Conservation (phyloP, 1,284 basidiomycete species). For the Trichosporon faecale region DNA sequence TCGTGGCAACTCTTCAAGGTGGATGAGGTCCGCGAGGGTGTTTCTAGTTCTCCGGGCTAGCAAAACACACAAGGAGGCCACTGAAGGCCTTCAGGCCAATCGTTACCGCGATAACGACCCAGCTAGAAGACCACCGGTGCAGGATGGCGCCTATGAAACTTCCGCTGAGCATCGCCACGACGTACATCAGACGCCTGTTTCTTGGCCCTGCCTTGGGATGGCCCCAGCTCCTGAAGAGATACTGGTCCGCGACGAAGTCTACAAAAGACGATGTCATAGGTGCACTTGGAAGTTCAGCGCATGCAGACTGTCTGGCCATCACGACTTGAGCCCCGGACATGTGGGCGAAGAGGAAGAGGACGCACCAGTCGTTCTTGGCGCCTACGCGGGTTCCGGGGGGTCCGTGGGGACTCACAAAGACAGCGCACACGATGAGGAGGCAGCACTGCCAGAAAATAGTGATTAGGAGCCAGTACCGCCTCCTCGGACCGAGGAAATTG, state of each 20-base stretch:
- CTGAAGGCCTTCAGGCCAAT: constrained; percentile 36
- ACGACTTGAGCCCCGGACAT: constrained; percentile 51
- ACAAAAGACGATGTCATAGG: constrained; percentile 48
- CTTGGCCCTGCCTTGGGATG: constrained; percentile 34
- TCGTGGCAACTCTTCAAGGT: neutral
- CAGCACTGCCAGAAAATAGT: constrained; percentile 33
- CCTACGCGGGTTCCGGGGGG: constrained; percentile 28
- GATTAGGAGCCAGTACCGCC: constrained; percentile 40
- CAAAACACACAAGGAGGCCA: constrained; percentile 24
- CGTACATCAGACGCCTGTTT: constrained; percentile 42
- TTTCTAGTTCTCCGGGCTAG: constrained; percentile 11
- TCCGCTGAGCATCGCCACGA: constrained; percentile 42
- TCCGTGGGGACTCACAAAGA: constrained; percentile 39
- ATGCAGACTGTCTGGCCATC: constrained; percentile 40
- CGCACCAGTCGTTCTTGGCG: constrained; percentile 39
- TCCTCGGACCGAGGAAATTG: constrained; percentile 32
- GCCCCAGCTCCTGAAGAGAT: constrained; percentile 35
- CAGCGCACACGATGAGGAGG: constrained; percentile 32
- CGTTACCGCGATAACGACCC: constrained; percentile 41
- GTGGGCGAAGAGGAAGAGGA: constrained; percentile 43
- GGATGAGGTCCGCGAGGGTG: neutral
- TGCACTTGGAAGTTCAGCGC: constrained; percentile 43
- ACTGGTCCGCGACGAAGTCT: constrained; percentile 46
- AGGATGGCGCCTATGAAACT: constrained; percentile 43
- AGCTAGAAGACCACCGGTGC: constrained; percentile 37